phyloP scores from a whole-genome alignment of 768 basidiomycete species.

The Mycena crocata region DNA sequence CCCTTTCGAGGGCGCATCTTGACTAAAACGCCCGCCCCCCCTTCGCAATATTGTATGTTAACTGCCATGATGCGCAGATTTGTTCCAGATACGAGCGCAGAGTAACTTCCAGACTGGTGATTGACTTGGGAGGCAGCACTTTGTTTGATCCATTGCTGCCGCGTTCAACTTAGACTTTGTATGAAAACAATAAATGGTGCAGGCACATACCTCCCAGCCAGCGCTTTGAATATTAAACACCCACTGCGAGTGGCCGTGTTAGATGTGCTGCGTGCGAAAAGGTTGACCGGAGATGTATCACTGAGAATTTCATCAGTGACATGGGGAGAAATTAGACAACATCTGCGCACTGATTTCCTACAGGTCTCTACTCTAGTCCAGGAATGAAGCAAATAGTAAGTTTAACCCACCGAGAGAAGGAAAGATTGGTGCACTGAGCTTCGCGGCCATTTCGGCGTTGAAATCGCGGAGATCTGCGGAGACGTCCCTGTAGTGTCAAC shows the following conservation, averaged over 20 bases:
- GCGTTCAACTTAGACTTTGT: neutral
- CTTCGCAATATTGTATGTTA: conserved; percentile 52
- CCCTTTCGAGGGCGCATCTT: neutral
- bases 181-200: neutral
- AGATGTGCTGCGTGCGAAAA: conserved; percentile 49
- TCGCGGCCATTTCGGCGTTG: conserved; percentile 42
- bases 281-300: conserved; percentile 53
- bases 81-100: conserved; percentile 44
- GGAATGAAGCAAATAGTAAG: neutral
- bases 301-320: conserved; percentile 33
- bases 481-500: conserved; percentile 33
- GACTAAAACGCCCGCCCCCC: conserved; percentile 38
- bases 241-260: conserved; percentile 45
- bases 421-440: conserved; percentile 41
- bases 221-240: conserved; percentile 46
- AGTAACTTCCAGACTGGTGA: conserved; percentile 49
- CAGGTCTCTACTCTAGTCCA: neutral
- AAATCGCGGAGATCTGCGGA: conserved; percentile 43
- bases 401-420: conserved; percentile 40
- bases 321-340: neutral
- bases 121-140: conserved; percentile 42
- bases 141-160: conserved; percentile 48
- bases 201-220: conserved; percentile 39
- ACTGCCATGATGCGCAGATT: conserved; percentile 50
- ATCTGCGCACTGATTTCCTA: conserved; percentile 11